Evolutionary conservation across 345 rosid genomes (phyloP).

Genomic region (Gossypium arboreum): DNA sequence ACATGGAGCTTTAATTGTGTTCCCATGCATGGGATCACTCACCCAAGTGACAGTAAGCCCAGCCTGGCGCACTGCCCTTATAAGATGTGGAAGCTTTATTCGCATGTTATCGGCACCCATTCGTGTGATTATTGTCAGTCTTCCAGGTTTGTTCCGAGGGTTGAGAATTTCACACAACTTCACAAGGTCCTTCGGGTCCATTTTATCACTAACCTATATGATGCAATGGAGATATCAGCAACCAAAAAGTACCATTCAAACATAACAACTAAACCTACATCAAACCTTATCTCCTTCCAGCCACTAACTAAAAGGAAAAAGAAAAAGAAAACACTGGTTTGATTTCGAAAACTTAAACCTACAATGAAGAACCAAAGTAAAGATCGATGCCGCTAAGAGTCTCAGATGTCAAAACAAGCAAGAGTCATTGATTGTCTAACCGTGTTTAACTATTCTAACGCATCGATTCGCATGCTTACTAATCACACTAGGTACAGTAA

Average conservation of each 20-base stretch:
- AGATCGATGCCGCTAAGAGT: neutral
- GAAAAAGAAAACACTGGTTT: neutral
- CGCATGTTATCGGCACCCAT: slow-evolving; percentile 75
- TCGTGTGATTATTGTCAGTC: slow-evolving; percentile 50
- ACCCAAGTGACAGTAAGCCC: slow-evolving; percentile 74
- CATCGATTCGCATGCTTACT: neutral
- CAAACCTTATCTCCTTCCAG: neutral
- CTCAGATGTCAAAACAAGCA: neutral
- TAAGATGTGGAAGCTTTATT: slow-evolving; percentile 56
- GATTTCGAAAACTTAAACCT: neutral
- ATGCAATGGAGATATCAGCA: slow-evolving; percentile 9
- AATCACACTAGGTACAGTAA: neutral
- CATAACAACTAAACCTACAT: neutral
- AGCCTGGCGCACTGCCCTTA: slow-evolving; percentile 57
- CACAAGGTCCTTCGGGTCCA: slow-evolving; percentile 64
- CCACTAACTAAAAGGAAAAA: neutral
- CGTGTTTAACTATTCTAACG: neutral
- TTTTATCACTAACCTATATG: slow-evolving; percentile 57
- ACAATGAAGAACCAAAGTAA: neutral
- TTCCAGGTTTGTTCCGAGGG: slow-evolving; percentile 61
- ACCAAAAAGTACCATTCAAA: neutral
- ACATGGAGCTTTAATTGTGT: slow-evolving; percentile 60
- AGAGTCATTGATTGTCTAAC: neutral
- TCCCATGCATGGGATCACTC: slow-evolving; percentile 71
- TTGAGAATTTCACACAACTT: slow-evolving; percentile 54